Evolutionary conservation across 2,329 filamentous ascomycete genomes (phyloP), one percentile per base, ranked within the genome.

Genomic region (Bisporella sp.): DNA sequence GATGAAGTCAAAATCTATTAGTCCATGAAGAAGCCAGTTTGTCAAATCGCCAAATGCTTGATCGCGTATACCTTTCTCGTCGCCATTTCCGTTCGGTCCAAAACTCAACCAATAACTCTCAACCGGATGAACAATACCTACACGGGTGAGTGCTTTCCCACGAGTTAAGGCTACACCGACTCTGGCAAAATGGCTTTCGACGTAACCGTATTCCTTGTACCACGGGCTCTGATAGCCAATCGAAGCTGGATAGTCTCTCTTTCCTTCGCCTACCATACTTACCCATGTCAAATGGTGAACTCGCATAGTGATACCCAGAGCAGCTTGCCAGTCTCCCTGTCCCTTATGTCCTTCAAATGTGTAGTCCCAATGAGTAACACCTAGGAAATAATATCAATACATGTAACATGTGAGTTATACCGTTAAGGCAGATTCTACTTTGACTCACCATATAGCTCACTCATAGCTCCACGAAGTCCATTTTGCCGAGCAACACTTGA

Each of bases 1-100:
- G 32, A 67, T 61, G 42, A 67, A 66, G 51, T 67, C 65, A 45
- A 67, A 67, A 47, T 67, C 65, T 6, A 66, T 54, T n/a, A 66
- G 51, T 31, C 56, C 62, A 44, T 64, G 59, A 12, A 61, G 49
- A 13, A 65, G 52, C 62, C 62, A 65, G 28, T 57, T 51, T 1
- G 62, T 62, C 5, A 65, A 40, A 37, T 64, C 60, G 7, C 47
- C 52, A 41, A 67, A 66, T 4, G 51, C 54, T 39, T 57, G 52
- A 30, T 66, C 62, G 11, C 64, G 57, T 12, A 45, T 52, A 1
- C 45, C 56, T 28, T 52, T 45, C 40, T 66, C 63, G 9, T 64
- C 60, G 5, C 56, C 55, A 30, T 51, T 57, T 39, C 54, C 55
- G 37, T 61, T 59, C 2, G 65, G 64, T 1, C 65, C 64, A 52